Conservation (phyloP, 208 protist species). For the Wallacemonas collosoma region DNA sequence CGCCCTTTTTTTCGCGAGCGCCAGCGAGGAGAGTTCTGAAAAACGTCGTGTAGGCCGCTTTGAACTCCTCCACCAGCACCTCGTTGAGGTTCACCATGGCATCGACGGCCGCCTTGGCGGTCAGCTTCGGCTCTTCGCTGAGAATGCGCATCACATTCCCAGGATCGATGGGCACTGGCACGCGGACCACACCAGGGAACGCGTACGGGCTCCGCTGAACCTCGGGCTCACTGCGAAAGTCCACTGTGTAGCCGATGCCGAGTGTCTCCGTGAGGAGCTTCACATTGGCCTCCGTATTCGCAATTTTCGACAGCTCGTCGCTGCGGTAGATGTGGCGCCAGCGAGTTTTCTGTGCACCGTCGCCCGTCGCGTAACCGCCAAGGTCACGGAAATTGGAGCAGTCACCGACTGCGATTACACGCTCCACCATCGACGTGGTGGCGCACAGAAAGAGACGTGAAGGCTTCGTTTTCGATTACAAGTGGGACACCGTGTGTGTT, state of each 20-base stretch:
- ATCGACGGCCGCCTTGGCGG: slow-evolving; percentile 16
- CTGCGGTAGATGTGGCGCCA: slow-evolving; percentile 41
- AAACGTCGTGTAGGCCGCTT: slow-evolving; percentile 28
- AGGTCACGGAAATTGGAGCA: slow-evolving; percentile 46
- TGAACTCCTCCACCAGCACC: slow-evolving; percentile 39
- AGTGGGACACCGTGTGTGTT: too few species aligned
- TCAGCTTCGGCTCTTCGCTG: slow-evolving; percentile 14
- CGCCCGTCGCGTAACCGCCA: slow-evolving; percentile 38
- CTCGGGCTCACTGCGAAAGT: slow-evolving; percentile 37
- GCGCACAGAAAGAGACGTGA: neutral
- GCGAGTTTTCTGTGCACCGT: slow-evolving; percentile 26
- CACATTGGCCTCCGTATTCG: slow-evolving; percentile 11
- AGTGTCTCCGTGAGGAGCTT: slow-evolving; percentile 32
- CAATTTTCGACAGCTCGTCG: slow-evolving; percentile 28
- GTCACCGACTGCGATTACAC: neutral
- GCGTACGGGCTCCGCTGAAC: slow-evolving; percentile 17
- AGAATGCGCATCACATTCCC: slow-evolving; percentile 15
- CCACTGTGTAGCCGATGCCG: slow-evolving; percentile 34
- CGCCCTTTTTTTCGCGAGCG: slow-evolving; percentile 25
- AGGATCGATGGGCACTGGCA: slow-evolving; percentile 33
- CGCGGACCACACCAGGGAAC: slow-evolving; percentile 15
- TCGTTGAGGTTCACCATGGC: slow-evolving; percentile 9
- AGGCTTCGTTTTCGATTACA: neutral
- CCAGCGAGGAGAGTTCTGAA: slow-evolving; percentile 27
- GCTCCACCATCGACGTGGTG: neutral